Evolutionary conservation across 345 rosid genomes (phyloP).

Genomic region (Corchorus capsularis): DNA sequence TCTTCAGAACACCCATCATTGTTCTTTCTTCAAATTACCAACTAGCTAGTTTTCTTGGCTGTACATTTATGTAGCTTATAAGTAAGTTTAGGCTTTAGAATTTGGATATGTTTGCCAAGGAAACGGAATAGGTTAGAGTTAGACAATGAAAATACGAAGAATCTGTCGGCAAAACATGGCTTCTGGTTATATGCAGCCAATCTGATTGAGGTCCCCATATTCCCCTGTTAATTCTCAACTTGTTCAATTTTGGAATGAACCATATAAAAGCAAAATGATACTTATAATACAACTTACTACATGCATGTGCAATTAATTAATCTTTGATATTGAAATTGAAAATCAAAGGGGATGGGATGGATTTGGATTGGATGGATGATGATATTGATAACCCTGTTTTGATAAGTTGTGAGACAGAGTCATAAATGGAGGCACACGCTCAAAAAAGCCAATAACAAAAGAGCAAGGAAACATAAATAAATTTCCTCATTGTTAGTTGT

Average conservation of each 20-base stretch:
- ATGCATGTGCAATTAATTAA: no score
- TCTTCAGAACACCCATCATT: not conserved
- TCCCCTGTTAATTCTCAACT: not conserved
- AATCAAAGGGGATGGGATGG: no score
- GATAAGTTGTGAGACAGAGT: not conserved
- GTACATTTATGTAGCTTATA: no score
- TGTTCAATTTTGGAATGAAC: not conserved
- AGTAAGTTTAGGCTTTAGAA: no score
- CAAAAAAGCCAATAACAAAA: not conserved
- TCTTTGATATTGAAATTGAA: no score
- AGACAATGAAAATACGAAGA: not conserved
- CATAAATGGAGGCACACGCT: conserved; percentile 8
- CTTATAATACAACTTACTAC: no score
- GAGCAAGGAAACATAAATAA: not conserved
- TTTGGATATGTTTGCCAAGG: not conserved
- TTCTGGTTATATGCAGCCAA: not conserved
- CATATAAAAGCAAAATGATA: not conserved
- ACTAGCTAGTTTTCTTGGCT: no score
- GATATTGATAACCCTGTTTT: no score
- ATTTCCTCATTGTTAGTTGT: not conserved
- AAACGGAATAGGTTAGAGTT: not conserved
- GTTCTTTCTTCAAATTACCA: conserved; percentile 1
- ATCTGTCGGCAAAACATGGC: not conserved
- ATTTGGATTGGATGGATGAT: no score
- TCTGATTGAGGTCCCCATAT: not conserved